Conservation (phyloP, 495 filamentous ascomycete genomes). For the Glonium stellatum region DNA sequence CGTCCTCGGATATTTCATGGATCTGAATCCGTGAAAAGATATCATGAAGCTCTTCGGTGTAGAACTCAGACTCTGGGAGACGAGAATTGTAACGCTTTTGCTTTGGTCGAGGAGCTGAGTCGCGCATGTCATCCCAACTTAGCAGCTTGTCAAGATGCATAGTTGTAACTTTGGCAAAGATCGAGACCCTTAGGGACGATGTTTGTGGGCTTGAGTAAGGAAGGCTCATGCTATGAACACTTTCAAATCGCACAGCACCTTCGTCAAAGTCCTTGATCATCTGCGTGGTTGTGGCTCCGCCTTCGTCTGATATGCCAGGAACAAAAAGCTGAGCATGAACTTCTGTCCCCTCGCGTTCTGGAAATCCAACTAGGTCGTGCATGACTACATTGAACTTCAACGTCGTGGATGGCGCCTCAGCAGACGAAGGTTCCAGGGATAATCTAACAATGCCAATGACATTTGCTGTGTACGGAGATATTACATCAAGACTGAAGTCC, state of each 20-base stretch:
- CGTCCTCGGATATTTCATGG: slow-evolving; percentile 81
- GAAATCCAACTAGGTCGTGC: slow-evolving; percentile 93
- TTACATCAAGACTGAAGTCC: slow-evolving; percentile 83
- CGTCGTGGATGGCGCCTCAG: slow-evolving; percentile 83
- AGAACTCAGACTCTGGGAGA: slow-evolving; percentile 86
- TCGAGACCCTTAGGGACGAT: slow-evolving; percentile 74
- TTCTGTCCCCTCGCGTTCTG: slow-evolving; percentile 90
- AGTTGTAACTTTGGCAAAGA: slow-evolving; percentile 82
- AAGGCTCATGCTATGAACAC: slow-evolving; percentile 96
- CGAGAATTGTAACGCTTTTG: slow-evolving; percentile 54
- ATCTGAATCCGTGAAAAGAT: slow-evolving; percentile 82
- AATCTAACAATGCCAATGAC: slow-evolving; percentile 84
- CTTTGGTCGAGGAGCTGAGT: slow-evolving; percentile 55
- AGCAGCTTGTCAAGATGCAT: slow-evolving; percentile 97
- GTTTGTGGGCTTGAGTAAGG: slow-evolving; percentile 74
- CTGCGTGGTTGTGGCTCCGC: slow-evolving; percentile 85
- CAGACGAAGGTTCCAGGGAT: slow-evolving; percentile 87
- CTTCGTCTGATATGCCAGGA: slow-evolving; percentile 84
- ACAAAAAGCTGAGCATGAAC: slow-evolving; percentile 96
- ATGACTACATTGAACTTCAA: slow-evolving; percentile 98
- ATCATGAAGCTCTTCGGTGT: slow-evolving; percentile 87
- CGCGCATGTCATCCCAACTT: slow-evolving; percentile 98
- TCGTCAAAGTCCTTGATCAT: slow-evolving; percentile 95
- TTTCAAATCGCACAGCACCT: slow-evolving; percentile 89
- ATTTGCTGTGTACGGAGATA: slow-evolving; percentile 85